Base-by-base conservation (phyloP, 2,329 filamentous ascomycete genomes). In the Clarireedia monteithiana region DNA sequence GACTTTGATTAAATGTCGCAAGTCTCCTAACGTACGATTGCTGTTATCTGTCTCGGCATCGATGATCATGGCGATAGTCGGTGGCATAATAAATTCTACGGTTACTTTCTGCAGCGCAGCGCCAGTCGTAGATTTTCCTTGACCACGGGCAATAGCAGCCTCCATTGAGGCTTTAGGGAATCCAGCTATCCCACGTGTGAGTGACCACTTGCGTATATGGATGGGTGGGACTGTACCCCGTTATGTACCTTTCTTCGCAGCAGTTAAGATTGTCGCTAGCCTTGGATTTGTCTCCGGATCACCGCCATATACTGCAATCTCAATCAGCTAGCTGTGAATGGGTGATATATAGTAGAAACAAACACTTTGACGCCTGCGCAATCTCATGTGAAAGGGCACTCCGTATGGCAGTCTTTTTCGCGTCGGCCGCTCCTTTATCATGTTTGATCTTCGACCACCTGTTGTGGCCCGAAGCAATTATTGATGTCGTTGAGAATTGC, bases 371-470 rank as follows among this genome's bases (percentile, higher is more conserved):
- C 58, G 85, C 85, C 59, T 85, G 79, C 50, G 85, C 81, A 56
- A 97, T 86, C 58, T 86, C 82, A 63, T 88, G 85, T 23, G 85
- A 79, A 64, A 95, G 80, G 46, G 77, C 71, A 48, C 79, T 81
- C 30, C 91, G 85, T 63, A 85, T 78, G 45, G 79, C 80, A 72
- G 84, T 89, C 72, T 91, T 96, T 64, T 85, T 85, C 58, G 79
- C 80, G 71, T 99, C 94, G 57, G 85, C 87, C 59, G 86, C 89
- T 51, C 86, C 91, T 72, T 99, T 99, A 71, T 94, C 90, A 71
- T 97, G 94, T 68, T 86, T 89, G 73, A 96, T 97, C 67, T 94
- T 95, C 57, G 90, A 91, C 94, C 94, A 99, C 70, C 91, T 88
- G 72, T 86, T 96, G 73, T 96, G 91, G 14, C 91, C 91, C 24